These are phyloP conservation scores for Mycena alexandri DNA, from an alignment of 768 basidiomycete genomes.

Conservation along the genomic window DNA sequence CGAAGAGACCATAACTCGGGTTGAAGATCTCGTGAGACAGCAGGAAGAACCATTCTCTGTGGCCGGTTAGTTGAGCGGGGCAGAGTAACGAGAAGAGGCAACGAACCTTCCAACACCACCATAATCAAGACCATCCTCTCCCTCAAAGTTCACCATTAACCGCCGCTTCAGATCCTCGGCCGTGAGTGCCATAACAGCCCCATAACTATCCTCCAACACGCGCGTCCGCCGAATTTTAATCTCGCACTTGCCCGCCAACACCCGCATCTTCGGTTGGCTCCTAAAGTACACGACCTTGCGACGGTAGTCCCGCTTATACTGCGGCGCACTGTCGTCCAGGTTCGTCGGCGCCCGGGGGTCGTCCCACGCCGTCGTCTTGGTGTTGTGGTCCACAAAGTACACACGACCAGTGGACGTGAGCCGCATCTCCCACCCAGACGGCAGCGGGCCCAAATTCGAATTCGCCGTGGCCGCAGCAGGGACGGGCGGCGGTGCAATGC, in stretches of 20 bases:
- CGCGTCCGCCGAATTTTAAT: constrained; percentile 84
- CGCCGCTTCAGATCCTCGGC: constrained; percentile 79
- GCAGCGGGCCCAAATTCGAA: constrained; percentile 82
- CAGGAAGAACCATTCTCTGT: constrained; percentile 89
- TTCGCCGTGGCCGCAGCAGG: constrained; percentile 62
- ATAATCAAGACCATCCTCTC: constrained; percentile 85
- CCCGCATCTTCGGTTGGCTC: constrained; percentile 87
- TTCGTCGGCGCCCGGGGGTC: constrained; percentile 89
- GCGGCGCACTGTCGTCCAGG: constrained; percentile 90
- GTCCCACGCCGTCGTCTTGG: constrained; percentile 92
- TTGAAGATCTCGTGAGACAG: constrained; percentile 88
- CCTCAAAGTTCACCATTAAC: constrained; percentile 81
- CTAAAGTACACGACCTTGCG: constrained; percentile 95
- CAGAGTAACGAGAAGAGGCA: neutral
- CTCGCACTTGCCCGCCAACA: constrained; percentile 85
- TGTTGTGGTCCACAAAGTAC: constrained; percentile 95
- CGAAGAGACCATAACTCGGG: constrained; percentile 85
- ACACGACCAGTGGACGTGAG: constrained; percentile 86
- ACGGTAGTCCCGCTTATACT: constrained; percentile 94
- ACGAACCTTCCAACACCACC: constrained; percentile 80
- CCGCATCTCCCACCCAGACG: constrained; percentile 96
- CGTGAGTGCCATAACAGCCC: constrained; percentile 84
- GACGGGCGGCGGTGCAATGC: constrained; percentile 63
- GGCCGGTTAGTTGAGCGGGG: constrained; percentile 8
- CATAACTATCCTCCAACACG: constrained; percentile 90